A percentile compares a stretch with the other conserved stretches of the same genome.
Evolutionary conservation across 202 grass and related monocot species (phyloP).

Genomic region (Digitaria exilis): DNA sequence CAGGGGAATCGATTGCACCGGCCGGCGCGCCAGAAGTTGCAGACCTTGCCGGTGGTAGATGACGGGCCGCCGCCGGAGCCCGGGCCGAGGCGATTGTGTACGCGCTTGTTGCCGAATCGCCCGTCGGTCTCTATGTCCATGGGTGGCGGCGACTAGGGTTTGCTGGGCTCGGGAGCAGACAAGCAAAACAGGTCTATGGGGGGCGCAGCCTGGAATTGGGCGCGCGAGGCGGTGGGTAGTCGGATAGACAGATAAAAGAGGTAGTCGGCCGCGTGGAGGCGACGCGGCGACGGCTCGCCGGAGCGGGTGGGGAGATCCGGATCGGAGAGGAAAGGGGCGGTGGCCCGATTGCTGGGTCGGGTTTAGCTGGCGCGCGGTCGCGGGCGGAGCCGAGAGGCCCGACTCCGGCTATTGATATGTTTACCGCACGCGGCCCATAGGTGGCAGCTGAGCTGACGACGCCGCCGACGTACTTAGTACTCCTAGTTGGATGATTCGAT

Average conservation of each 20-base stretch:
- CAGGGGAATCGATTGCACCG: constrained; percentile 91
- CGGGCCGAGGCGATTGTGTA: constrained; percentile 59
- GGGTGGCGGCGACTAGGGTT: constrained; percentile 52
- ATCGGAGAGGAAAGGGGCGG: constrained; percentile 48
- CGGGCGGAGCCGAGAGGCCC: neutral
- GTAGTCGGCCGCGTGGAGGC: constrained; percentile 36
- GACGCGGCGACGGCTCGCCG: constrained; percentile 63
- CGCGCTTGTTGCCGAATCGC: constrained; percentile 70
- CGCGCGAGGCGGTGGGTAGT: constrained; percentile 6
- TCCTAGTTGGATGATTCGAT: neutral
- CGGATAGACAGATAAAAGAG: neutral
- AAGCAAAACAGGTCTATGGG: neutral
- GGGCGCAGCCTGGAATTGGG: constrained; percentile 1
- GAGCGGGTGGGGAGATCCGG: constrained; percentile 50
- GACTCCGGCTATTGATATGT: neutral
- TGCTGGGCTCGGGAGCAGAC: constrained; percentile 23
- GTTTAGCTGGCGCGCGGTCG: constrained; percentile 22
- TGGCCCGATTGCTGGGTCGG: constrained; percentile 29
- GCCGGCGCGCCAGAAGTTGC: constrained; percentile 79
- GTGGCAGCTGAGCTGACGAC: neutral
- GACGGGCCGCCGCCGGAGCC: constrained; percentile 42
- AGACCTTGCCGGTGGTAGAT: constrained; percentile 63
- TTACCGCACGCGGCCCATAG: neutral
- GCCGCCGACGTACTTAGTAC: no score
- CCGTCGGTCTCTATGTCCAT: constrained; percentile 84